These are phyloP conservation scores for Daldinia decipiens DNA, from an alignment of 495 filamentous ascomycete species.

Conservation along the genomic window DNA sequence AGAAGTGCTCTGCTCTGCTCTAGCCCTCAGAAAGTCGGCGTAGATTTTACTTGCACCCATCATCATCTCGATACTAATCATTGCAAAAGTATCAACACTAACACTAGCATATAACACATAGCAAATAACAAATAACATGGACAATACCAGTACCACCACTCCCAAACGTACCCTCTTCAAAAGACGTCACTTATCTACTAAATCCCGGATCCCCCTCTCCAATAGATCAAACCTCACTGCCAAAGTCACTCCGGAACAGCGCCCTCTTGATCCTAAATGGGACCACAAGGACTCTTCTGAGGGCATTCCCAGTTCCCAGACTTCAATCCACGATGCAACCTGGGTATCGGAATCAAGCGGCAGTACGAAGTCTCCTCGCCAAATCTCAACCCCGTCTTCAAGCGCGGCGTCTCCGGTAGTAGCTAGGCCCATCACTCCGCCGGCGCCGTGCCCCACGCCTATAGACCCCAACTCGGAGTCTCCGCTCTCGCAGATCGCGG, in stretches of 20 bases:
- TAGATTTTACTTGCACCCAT: slow-evolving; percentile 30
- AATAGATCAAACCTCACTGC: slow-evolving; percentile 38
- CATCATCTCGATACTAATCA: slow-evolving; percentile 29
- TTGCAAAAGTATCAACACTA: slow-evolving; percentile 33
- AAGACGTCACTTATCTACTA: slow-evolving; percentile 7
- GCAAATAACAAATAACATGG: slow-evolving; percentile 32
- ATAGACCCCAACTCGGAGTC: slow-evolving; percentile 42
- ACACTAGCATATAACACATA: no score
- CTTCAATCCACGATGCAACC: slow-evolving; percentile 52
- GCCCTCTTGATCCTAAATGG: slow-evolving; percentile 31
- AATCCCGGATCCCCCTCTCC: slow-evolving; percentile 40
- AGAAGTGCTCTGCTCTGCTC: slow-evolving; percentile 7
- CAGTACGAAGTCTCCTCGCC: slow-evolving; percentile 39
- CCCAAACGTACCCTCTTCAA: background rate
- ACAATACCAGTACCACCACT: slow-evolving; percentile 27
- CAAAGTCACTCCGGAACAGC: slow-evolving; percentile 6
- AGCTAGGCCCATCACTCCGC: slow-evolving; percentile 33
- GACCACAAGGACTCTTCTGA: slow-evolving; percentile 53
- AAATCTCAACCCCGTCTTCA: slow-evolving; percentile 31
- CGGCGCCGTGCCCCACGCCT: slow-evolving; percentile 10
- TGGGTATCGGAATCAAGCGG: slow-evolving; percentile 46
- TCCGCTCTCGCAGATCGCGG: slow-evolving; percentile 36
- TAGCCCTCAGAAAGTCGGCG: slow-evolving; percentile 25
- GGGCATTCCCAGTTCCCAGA: slow-evolving; percentile 49
- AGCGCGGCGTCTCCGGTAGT: background rate